A percentile compares a stretch with the other conserved stretches of the same genome.
phyloP scores from a whole-genome alignment of 2,329 filamentous ascomycete species.

The Aspergillus sp. region DNA sequence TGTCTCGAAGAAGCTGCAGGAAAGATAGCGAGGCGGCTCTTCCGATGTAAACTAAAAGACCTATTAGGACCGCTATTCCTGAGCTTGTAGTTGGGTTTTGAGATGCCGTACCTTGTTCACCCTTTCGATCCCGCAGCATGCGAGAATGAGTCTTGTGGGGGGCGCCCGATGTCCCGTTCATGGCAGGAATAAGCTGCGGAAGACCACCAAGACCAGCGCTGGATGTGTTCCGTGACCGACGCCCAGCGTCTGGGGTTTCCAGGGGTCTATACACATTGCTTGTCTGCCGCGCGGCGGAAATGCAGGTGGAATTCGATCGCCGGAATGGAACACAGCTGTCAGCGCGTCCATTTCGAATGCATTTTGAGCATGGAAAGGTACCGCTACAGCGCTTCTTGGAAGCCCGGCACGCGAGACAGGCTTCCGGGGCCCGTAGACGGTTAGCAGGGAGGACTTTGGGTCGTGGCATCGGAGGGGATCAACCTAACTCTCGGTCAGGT shows the following conservation, averaged over 20 bases:
- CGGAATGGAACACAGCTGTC: constrained; percentile 34
- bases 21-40: constrained; percentile 51
- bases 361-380: constrained; percentile 50
- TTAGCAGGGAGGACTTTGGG: constrained; percentile 52
- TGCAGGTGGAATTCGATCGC: background rate
- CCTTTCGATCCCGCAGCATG: constrained; percentile 54
- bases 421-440: constrained; percentile 50
- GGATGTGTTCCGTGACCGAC: background rate
- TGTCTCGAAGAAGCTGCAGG: constrained; percentile 53
- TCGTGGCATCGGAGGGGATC: constrained; percentile 46
- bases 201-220: background rate
- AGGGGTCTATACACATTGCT: background rate
- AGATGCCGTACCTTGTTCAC: constrained; percentile 47
- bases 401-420: constrained; percentile 50
- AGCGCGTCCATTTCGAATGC: constrained; percentile 45
- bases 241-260: background rate
- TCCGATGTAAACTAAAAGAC: constrained; percentile 28
- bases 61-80: background rate
- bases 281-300: background rate
- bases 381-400: constrained; percentile 55
- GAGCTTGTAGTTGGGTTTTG: constrained; percentile 31
- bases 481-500: background rate
- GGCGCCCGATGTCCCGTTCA: constrained; percentile 27
- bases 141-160: constrained; percentile 32
- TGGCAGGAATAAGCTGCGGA: constrained; percentile 4